Conservation (phyloP, 768 basidiomycete genomes). For the Rhizopogon salebrosus region DNA sequence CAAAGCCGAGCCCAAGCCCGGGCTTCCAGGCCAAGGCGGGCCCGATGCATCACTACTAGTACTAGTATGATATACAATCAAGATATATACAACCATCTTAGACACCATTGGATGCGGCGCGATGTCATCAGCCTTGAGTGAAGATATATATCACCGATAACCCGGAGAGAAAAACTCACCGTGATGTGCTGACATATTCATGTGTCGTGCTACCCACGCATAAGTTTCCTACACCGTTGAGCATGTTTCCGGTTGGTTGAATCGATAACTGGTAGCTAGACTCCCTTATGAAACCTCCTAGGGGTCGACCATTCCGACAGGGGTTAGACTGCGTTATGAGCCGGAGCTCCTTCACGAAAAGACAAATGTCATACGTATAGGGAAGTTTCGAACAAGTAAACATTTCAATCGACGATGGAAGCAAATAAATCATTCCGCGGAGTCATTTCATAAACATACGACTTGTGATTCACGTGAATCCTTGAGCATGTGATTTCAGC, state of each 20-base stretch:
- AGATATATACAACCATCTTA: conserved; percentile 18
- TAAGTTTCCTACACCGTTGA: conserved; percentile 10
- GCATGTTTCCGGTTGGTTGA: conserved; percentile 18
- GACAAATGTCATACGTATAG: conserved; percentile 15
- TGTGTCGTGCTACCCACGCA: conserved; percentile 13
- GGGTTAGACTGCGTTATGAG: too few species aligned
- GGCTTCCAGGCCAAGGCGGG: too few species aligned
- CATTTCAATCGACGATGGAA: conserved; percentile 25
- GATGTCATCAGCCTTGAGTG: conserved; percentile 5
- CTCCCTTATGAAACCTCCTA: background rate
- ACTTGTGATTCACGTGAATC: conserved; percentile 26
- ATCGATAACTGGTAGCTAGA: background rate
- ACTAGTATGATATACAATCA: too few species aligned
- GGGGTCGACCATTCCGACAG: too few species aligned
- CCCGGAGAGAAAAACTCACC: background rate
- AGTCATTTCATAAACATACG: conserved; percentile 31
- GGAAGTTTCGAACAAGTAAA: conserved; percentile 24
- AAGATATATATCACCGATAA: background rate
- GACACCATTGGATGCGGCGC: conserved; percentile 17
- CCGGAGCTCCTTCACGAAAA: too few species aligned
- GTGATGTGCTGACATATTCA: conserved; percentile 16
- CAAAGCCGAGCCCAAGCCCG: too few species aligned
- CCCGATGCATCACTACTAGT: too few species aligned
- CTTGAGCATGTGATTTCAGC: background rate
- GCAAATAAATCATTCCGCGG: conserved; percentile 27